Conservation (phyloP, 1,284 basidiomycete genomes). For the Peniophora sp. region DNA sequence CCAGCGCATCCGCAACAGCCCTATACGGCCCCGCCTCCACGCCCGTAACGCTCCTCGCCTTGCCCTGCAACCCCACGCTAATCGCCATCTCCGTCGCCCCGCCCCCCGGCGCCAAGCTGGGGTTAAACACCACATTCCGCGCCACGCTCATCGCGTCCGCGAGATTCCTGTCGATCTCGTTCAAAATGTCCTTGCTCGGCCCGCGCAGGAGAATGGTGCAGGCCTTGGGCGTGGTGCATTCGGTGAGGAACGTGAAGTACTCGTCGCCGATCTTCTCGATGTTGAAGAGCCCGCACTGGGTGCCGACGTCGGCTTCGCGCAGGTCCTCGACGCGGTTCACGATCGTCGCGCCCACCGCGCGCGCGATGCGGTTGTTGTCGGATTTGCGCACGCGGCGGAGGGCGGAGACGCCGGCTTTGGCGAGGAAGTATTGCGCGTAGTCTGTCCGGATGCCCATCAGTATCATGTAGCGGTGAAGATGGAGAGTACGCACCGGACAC, state of each 20-base stretch:
- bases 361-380: conserved; percentile 97
- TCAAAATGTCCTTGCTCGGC: conserved; percentile 95
- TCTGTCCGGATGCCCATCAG: conserved; percentile 37
- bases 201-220: conserved; percentile 99
- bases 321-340: conserved; percentile 96
- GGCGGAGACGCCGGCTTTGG: conserved; percentile 86
- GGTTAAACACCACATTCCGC: conserved; percentile 95
- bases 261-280: conserved; percentile 98
- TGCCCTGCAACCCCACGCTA: conserved; percentile 81
- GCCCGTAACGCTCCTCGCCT: conserved; percentile 73
- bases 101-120: conserved; percentile 83
- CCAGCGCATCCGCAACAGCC: conserved; percentile 93
- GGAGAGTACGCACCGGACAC: conserved; percentile 64
- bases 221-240: conserved; percentile 91
- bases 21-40: conserved; percentile 88
- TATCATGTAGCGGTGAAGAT: not conserved
- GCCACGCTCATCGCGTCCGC: conserved; percentile 98
- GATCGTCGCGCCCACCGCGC: conserved; percentile 93
- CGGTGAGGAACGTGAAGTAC: conserved; percentile 96
- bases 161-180: conserved; percentile 96
- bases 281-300: conserved; percentile 89
- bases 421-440: conserved; percentile 88
- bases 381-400: conserved; percentile 95
- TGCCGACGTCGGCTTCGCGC: conserved; percentile 87
- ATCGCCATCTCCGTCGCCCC: conserved; percentile 99